phyloP scores from a whole-genome alignment of 805 yeast species.

The Pichia membranifaciens region DNA sequence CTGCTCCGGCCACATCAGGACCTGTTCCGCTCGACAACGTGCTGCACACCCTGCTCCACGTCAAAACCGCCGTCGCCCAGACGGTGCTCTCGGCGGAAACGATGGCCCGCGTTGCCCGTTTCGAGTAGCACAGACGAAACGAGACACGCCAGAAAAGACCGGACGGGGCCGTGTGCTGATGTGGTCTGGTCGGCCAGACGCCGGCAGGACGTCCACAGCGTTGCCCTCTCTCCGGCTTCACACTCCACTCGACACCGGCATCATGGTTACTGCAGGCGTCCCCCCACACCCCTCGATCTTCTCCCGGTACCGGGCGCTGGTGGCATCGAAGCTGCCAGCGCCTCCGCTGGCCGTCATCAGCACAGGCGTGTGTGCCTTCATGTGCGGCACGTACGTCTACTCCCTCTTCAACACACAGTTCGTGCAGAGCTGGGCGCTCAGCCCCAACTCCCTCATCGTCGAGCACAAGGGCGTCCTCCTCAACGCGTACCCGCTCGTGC shows the following conservation, averaged over 20 bases:
- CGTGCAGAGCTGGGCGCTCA: constrained; percentile 40
- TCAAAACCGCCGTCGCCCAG: background rate
- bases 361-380: constrained; percentile 35
- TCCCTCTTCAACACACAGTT: constrained; percentile 26
- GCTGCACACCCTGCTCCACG: background rate
- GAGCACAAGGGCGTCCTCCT: constrained; percentile 42
- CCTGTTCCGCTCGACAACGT: background rate
- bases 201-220: too few species aligned
- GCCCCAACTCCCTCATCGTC: constrained; percentile 48
- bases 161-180: too few species aligned
- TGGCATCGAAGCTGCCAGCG: background rate
- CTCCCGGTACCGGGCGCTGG: background rate
- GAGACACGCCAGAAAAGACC: too few species aligned
- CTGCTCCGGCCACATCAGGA: background rate
- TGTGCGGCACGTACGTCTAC: constrained; percentile 38
- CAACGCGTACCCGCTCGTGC: constrained; percentile 73
- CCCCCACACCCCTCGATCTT: background rate
- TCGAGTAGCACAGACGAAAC: background rate
- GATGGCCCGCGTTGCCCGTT: constrained; percentile 5
- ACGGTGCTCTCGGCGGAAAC: background rate
- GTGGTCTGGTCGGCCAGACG: too few species aligned
- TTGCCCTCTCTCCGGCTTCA: too few species aligned
- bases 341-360: constrained; percentile 12
- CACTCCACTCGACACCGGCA: too few species aligned
- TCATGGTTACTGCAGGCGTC: too few species aligned